A percentile compares a stretch with the other conserved stretches of the same genome.
Conservation (phyloP, 2,329 filamentous ascomycete genomes). For the Claviceps quebecensis region DNA sequence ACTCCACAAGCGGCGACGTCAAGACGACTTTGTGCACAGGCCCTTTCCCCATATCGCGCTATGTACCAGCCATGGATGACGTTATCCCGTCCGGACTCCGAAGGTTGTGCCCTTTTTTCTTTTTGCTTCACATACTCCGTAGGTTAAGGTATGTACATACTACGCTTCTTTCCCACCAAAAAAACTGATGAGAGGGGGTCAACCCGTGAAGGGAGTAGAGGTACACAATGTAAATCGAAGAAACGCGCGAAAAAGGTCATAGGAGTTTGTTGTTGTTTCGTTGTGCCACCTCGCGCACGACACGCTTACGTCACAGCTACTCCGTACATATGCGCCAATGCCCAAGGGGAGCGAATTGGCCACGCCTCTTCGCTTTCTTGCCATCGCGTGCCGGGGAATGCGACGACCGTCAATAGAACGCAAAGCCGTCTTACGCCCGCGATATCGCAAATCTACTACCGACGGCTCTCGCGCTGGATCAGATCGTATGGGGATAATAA, state of each 20-base stretch:
- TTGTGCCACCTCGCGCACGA: background rate
- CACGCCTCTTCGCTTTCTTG: background rate
- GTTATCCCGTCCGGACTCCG: background rate
- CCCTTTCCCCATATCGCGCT: slow-evolving; percentile 2
- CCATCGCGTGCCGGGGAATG: background rate
- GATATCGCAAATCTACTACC: too few relatives aligned
- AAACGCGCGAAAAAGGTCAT: too few relatives aligned
- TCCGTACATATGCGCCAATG: background rate
- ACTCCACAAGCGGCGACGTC: background rate
- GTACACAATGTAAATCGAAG: too few relatives aligned
- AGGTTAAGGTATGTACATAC: too few relatives aligned
- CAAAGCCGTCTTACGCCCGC: too few relatives aligned
- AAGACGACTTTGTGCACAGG: background rate
- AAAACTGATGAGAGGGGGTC: too few relatives aligned
- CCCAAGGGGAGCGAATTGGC: background rate
- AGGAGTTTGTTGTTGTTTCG: background rate
- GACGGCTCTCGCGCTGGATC: too few relatives aligned
- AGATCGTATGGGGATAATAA: too few relatives aligned
- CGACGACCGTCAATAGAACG: too few relatives aligned
- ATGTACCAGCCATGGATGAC: slow-evolving; percentile 1
- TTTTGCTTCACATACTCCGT: background rate
- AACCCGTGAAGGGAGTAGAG: too few relatives aligned
- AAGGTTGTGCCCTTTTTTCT: background rate
- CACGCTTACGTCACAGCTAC: slow-evolving; percentile 3
- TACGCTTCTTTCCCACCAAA: too few relatives aligned